Percentiles rank a stretch among this genome's conserved stretches.
These are phyloP conservation scores for Fusarium sacchari DNA, from an alignment of 2,329 filamentous ascomycete species.

Conservation along the genomic window DNA sequence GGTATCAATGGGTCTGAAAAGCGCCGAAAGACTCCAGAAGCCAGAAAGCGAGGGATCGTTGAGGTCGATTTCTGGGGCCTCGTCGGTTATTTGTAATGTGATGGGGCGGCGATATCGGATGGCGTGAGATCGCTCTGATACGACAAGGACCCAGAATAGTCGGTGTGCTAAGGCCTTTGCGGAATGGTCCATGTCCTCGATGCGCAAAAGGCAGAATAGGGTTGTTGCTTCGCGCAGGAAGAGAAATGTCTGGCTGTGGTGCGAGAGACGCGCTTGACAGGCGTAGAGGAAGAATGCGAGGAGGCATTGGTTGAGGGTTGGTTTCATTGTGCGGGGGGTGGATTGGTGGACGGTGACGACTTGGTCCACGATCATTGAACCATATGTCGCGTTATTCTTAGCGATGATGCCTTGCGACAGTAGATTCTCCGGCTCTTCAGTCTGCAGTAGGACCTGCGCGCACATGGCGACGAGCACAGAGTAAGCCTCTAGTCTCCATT, in stretches of 20 bases:
- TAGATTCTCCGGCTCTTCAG: slow-evolving; percentile 49
- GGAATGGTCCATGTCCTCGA: slow-evolving; percentile 41
- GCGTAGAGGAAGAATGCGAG: slow-evolving; percentile 58
- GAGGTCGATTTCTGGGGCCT: slow-evolving; percentile 48
- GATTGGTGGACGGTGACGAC: slow-evolving; percentile 49
- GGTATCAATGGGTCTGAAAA: slow-evolving; percentile 56
- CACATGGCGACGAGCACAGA: slow-evolving; percentile 53
- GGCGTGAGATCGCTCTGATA: slow-evolving; percentile 57
- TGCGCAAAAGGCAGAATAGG: slow-evolving; percentile 49
- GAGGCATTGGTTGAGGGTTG: slow-evolving; percentile 53
- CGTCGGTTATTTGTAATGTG: slow-evolving; percentile 54
- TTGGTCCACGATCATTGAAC: slow-evolving; percentile 51
- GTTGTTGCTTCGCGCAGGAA: slow-evolving; percentile 57
- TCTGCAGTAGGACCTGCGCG: slow-evolving; percentile 55
- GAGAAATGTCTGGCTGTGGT: slow-evolving; percentile 56
- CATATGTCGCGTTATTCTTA: slow-evolving; percentile 52
- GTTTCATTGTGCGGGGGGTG: slow-evolving; percentile 47
- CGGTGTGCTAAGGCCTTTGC: slow-evolving; percentile 46
- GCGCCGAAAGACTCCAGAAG: slow-evolving; percentile 53
- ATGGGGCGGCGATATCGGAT: slow-evolving; percentile 57
- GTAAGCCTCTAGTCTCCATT: slow-evolving; percentile 48
- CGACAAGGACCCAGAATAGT: slow-evolving; percentile 57
- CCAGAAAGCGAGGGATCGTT: slow-evolving; percentile 48
- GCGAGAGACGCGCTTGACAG: slow-evolving; percentile 54
- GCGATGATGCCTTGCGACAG: slow-evolving; percentile 47